phyloP scores from a whole-genome alignment of 306 rosid genomes.

The Purshia tridentata region DNA sequence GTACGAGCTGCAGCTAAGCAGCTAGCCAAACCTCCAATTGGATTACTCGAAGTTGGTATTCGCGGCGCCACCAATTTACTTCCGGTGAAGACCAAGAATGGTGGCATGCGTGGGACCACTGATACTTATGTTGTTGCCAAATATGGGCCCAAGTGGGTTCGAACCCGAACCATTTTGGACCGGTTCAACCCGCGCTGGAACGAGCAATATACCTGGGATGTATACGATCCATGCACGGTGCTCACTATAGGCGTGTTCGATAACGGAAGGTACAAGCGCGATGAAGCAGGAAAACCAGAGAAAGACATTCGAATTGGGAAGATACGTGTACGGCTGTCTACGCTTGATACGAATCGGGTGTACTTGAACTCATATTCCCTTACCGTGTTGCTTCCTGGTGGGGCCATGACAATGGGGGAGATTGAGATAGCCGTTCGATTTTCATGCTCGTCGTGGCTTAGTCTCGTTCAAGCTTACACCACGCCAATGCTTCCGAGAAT shows the following conservation, averaged over 20 bases:
- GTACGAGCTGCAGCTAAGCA: conserved; percentile 74
- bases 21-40: conserved; percentile 56
- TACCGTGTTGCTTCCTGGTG: conserved; percentile 60
- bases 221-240: conserved; percentile 77
- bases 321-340: conserved; percentile 67
- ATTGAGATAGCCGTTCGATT: conserved; percentile 76
- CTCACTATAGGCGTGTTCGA: conserved; percentile 77
- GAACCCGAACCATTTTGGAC: conserved; percentile 72
- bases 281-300: conserved; percentile 48
- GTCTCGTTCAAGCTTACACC: conserved; percentile 62
- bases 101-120: conserved; percentile 64
- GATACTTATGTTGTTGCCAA: conserved; percentile 84
- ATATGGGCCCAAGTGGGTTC: conserved; percentile 86
- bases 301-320: conserved; percentile 68
- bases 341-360: conserved; percentile 64
- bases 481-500: conserved; percentile 74
- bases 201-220: conserved; percentile 90
- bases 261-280: conserved; percentile 58
- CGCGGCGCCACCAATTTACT: conserved; percentile 75
- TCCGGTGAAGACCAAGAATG: conserved; percentile 73
- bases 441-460: conserved; percentile 79
- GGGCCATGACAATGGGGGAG: conserved; percentile 91
- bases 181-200: conserved; percentile 88
- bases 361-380: conserved; percentile 62
- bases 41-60: conserved; percentile 78